Evolutionary conservation across 2,329 filamentous ascomycete genomes (phyloP), one percentile per base, ranked within the genome.

Genomic region (Aspergillus sergii): DNA sequence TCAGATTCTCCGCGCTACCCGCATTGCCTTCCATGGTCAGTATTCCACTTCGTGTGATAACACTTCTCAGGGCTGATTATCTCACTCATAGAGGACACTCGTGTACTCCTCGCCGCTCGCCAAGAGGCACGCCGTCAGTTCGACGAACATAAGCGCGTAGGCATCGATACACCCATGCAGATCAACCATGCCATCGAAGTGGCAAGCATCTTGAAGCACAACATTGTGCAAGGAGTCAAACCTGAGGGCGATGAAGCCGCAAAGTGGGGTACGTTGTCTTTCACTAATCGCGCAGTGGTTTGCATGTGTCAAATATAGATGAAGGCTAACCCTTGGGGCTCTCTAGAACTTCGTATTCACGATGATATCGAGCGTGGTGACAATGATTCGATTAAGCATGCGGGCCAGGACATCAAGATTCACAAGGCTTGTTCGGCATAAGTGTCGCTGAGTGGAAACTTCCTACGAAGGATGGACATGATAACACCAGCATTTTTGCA

Each of bases 351-450:
- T 62, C 86, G 90, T 58, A 97, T 99, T 79, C 95, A 98, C 77
- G 86, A 96, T 65, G 83, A 96, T 68, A 99, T 91, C 34, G 94
- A 99, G 78, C 85, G 92, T 68, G 93, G 95, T 59, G 91, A 98
- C 79, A 99, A 99, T 75, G 93, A 97, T 71, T 92, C 90, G 39
- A 88, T 97, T 72, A 96, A 94, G 79, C 82, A 88, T 2, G 83
- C 80, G 1, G 71, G 72, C 39, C 70, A 78, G 68, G 67, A 71
- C 21, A 75, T 80, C 43, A 80, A 79, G 70, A 72, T 79, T 59
- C 76, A 78, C 51, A 80, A 80, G 69, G 71, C 78, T 51, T 81
- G 80, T 64, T 78, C 78, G 28, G 78, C 73, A 61, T 75, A 65
- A 67, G 16, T 6, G 28, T 26, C 12, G 21, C 32, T 19, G 46